Percentiles rank a stretch among this genome's conserved stretches.
Conservation (phyloP, 169 alveolate species). For the Neospora caninum region DNA sequence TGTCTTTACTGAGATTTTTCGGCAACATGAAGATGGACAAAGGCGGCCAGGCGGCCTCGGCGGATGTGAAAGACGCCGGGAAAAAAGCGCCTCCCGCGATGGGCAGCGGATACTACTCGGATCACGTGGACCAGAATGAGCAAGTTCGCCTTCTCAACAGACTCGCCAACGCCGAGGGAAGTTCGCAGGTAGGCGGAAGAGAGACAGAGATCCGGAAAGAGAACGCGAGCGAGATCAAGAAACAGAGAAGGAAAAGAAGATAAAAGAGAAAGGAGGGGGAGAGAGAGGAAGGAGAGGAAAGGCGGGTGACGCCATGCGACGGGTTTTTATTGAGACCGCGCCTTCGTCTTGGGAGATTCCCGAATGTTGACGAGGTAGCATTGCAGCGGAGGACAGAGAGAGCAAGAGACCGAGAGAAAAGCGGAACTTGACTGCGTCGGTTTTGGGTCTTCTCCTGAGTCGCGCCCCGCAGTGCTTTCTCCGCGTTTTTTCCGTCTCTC, state of each 20-base stretch:
- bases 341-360: too few relatives aligned
- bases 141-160: constrained; percentile 36
- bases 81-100: not conserved
- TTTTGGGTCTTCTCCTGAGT: not conserved
- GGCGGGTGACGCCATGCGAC: too few relatives aligned
- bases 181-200: constrained; percentile 33
- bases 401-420: too few relatives aligned
- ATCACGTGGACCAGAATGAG: constrained; percentile 1
- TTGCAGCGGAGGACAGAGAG: too few relatives aligned
- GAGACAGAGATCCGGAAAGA: not conserved
- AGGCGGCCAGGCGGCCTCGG: not conserved
- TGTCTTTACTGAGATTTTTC: too few relatives aligned
- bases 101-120: not conserved
- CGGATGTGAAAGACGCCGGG: not conserved
- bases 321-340: too few relatives aligned
- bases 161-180: constrained; percentile 43
- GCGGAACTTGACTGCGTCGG: not conserved
- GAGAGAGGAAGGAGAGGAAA: too few relatives aligned
- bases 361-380: too few relatives aligned
- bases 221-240: not conserved
- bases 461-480: not conserved
- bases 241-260: not conserved
- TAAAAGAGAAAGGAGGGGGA: too few relatives aligned
- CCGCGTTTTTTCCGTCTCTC: not conserved
- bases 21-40: not conserved